These are phyloP conservation scores for Talaromyces verruculosus DNA, from an alignment of 2,329 filamentous ascomycete genomes.

Conservation along the genomic window DNA sequence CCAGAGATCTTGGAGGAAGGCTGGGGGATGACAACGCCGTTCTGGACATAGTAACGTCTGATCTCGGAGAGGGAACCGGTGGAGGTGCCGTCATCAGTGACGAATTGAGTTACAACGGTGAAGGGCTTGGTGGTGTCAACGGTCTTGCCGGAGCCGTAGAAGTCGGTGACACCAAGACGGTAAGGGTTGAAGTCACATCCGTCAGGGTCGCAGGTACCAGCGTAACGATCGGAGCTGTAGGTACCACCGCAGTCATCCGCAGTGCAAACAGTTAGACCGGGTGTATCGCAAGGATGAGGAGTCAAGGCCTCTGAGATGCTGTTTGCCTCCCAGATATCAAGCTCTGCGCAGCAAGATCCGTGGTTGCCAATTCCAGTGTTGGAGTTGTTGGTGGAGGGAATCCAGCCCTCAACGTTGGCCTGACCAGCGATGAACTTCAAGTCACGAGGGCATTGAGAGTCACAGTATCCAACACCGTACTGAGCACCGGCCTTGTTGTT, in stretches of 20 bases:
- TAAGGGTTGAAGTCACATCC: slow-evolving; percentile 71
- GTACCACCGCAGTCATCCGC: slow-evolving; percentile 56
- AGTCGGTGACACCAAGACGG: slow-evolving; percentile 63
- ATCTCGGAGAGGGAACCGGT: slow-evolving; percentile 60
- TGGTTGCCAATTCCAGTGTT: slow-evolving; percentile 55
- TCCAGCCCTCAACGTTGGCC: slow-evolving; percentile 58
- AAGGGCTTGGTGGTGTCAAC: slow-evolving; percentile 61
- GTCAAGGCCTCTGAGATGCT: slow-evolving; percentile 63
- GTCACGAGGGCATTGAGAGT: slow-evolving; percentile 58
- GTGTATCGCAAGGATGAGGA: slow-evolving; percentile 61
- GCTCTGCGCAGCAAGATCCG: slow-evolving; percentile 66
- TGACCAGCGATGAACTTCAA: slow-evolving; percentile 56
- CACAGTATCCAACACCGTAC: slow-evolving; percentile 65
- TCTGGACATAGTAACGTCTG: slow-evolving; percentile 65
- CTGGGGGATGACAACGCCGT: slow-evolving; percentile 61
- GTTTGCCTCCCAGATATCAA: slow-evolving; percentile 73
- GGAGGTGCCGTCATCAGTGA: slow-evolving; percentile 56
- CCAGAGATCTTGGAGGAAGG: slow-evolving; percentile 48
- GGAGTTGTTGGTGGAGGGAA: slow-evolving; percentile 52
- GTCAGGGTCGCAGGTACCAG: slow-evolving; percentile 65
- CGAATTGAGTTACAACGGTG: slow-evolving; percentile 68
- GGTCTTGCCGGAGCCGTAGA: slow-evolving; percentile 61
- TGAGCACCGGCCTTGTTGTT: slow-evolving; percentile 59
- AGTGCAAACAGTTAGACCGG: slow-evolving; percentile 54
- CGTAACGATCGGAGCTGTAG: slow-evolving; percentile 56